A percentile compares a stretch with the other conserved stretches of the same genome.
Conservation (phyloP, 78 protist species). For the Mastigamoeba balamuthi region DNA sequence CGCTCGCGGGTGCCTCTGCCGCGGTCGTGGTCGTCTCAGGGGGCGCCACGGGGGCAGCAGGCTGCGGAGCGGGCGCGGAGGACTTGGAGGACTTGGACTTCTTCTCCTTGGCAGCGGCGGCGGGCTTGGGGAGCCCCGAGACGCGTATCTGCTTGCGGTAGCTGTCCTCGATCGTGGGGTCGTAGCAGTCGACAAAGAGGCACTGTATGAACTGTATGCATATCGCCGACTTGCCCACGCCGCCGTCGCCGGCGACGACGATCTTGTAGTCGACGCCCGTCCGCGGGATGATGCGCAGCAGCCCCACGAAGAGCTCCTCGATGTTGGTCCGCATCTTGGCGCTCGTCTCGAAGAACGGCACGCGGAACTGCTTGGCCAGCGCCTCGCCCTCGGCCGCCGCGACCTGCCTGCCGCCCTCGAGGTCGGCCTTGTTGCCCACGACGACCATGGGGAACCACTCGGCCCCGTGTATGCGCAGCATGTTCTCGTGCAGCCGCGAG, state of each 20-base stretch:
- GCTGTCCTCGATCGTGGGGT: slow-evolving; percentile 82
- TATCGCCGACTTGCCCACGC: slow-evolving; percentile 56
- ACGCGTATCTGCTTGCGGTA: slow-evolving; percentile 71
- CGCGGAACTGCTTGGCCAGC: slow-evolving; percentile 23
- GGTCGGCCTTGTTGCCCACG: slow-evolving; percentile 87
- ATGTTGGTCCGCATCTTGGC: slow-evolving; percentile 54
- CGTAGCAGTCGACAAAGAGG: slow-evolving; percentile 57
- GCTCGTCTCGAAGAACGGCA: slow-evolving; percentile 44
- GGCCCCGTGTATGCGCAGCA: too few species aligned
- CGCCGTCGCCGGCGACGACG: slow-evolving; percentile 60
- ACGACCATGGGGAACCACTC: slow-evolving; percentile 60
- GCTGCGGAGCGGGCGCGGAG: too few species aligned
- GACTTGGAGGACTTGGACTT: too few species aligned
- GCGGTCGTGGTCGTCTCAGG: too few species aligned
- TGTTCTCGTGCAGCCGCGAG: slow-evolving; percentile 46
- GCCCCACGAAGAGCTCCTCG: slow-evolving; percentile 31
- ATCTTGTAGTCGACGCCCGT: not conserved
- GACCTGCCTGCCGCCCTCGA: slow-evolving; percentile 62
- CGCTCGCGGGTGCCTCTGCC: too few species aligned
- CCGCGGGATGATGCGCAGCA: slow-evolving; percentile 11
- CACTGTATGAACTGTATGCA: slow-evolving; percentile 35
- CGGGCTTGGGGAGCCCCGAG: too few species aligned
- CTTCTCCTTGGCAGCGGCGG: too few species aligned
- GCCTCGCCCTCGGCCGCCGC: slow-evolving; percentile 30
- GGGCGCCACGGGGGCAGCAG: too few species aligned